Evolutionary conservation across 1,284 basidiomycete genomes (phyloP), one percentile per base, ranked within the genome.

Genomic region (Paramarasmius palmivorus): DNA sequence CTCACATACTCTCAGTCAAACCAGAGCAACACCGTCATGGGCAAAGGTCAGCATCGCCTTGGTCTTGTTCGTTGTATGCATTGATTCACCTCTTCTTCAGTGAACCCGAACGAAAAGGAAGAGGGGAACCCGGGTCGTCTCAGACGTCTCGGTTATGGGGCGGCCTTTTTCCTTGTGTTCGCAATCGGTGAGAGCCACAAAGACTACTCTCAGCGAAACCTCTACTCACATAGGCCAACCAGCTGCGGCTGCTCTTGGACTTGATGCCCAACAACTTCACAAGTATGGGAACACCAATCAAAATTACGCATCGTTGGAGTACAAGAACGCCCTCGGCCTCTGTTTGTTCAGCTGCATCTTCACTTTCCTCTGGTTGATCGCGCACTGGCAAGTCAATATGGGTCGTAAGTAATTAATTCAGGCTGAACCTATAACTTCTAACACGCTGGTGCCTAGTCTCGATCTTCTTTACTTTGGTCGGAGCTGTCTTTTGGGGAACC

Each of bases 401-500:
- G 59, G 59, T n/a, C 35, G 68, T 66, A 55, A 50, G 66, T 63
- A n/a, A 22, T 14, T 37, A 22, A 29, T 17, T 32, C n/a, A 37
- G 29, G 15, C 23, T 23, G 3, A 15, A 23, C 14, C 17, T 15
- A 23, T 26, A 14, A 29, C 20, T 8, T 9, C 10, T 14, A 6
- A 22, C 23, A 14, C 12, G 23, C 23, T 49, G 2, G 25, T 32
- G 4, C 9, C 19, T 34, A 60, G 68, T 64, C 25, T 55, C 64
- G 35, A 49, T 59, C 9, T 60, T 69, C 52, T 44, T 60, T 26
- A 60, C 62, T 8, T 61, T 69, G 26, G 52, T 63, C 14, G 49
- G 59, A 14, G 62, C 66, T n/a, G 59, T 69, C 17, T 69, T 69
- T 53, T 69, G 66, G 55, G 68, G 66, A 19, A 62, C 60, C n/a